phyloP scores from a whole-genome alignment of 805 yeast genomes.

The Candida dendrica region DNA sequence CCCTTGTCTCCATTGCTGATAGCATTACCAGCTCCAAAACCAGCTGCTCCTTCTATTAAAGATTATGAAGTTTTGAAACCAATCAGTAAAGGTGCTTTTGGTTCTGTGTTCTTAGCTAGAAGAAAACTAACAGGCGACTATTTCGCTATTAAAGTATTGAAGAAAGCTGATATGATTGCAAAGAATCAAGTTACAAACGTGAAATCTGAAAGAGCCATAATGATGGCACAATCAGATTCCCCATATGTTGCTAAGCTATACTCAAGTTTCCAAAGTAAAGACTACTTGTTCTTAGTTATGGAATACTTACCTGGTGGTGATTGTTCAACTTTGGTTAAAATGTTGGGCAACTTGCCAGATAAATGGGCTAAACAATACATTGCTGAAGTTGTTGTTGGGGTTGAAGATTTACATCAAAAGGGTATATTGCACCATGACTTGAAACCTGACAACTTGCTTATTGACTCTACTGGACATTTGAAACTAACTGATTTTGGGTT shows the following conservation, averaged over 20 bases:
- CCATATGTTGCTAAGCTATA: constrained; percentile 88
- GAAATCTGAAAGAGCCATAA: constrained; percentile 91
- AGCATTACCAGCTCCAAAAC: constrained; percentile 48
- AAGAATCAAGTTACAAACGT: constrained; percentile 95
- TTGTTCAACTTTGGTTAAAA: constrained; percentile 76
- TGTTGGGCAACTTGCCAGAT: constrained; percentile 76
- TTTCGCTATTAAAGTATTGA: constrained; percentile 88
- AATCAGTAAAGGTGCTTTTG: constrained; percentile 95
- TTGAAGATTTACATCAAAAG: constrained; percentile 77
- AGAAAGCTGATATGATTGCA: constrained; percentile 92
- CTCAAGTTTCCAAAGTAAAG: constrained; percentile 83
- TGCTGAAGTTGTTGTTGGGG: constrained; percentile 87
- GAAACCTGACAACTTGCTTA: constrained; percentile 88
- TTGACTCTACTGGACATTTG: constrained; percentile 81
- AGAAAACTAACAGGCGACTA: constrained; percentile 86
- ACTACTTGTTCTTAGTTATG: constrained; percentile 88
- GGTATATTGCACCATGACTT: constrained; percentile 93
- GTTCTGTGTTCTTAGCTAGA: constrained; percentile 83
- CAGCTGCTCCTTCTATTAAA: constrained; percentile 61
- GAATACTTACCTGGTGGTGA: constrained; percentile 96
- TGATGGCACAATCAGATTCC: constrained; percentile 93
- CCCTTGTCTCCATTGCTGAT: constrained; percentile 78
- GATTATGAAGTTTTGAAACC: constrained; percentile 92
- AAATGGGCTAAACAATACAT: constrained; percentile 82
- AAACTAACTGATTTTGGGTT: constrained; percentile 94